These are phyloP conservation scores for Pleurotus djamor DNA, from an alignment of 768 basidiomycete species.

Conservation along the genomic window DNA sequence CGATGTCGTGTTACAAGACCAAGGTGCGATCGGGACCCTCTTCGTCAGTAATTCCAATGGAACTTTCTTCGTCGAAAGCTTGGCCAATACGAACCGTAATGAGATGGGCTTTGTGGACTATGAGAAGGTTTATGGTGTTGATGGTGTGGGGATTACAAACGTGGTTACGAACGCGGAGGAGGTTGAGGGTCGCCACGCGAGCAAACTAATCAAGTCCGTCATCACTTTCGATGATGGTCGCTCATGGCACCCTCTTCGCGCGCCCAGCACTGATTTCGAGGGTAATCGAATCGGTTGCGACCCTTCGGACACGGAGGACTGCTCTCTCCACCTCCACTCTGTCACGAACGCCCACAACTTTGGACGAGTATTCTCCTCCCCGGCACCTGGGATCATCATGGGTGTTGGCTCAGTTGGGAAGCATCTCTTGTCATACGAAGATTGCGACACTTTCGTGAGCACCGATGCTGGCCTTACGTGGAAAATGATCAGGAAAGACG, in stretches of 20 bases:
- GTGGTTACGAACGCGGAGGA: slow-evolving; percentile 81
- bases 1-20: slow-evolving; percentile 81
- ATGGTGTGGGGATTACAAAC: slow-evolving; percentile 92
- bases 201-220: slow-evolving; percentile 72
- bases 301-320: slow-evolving; percentile 49
- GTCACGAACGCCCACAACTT: slow-evolving; percentile 92
- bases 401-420: slow-evolving; percentile 91
- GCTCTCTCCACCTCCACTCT: slow-evolving; percentile 90
- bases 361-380: slow-evolving; percentile 91
- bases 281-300: slow-evolving; percentile 68
- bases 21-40: slow-evolving; percentile 75
- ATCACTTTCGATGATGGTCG: slow-evolving; percentile 94
- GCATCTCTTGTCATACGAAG: slow-evolving; percentile 66
- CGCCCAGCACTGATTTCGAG: slow-evolving; percentile 53
- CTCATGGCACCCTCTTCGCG: slow-evolving; percentile 68
- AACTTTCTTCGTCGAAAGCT: slow-evolving; percentile 88
- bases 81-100: slow-evolving; percentile 93
- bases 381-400: slow-evolving; percentile 94
- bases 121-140: slow-evolving; percentile 82
- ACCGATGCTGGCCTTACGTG: slow-evolving; percentile 87
- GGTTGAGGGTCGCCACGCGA: slow-evolving; percentile 66
- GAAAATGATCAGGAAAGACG: slow-evolving; percentile 70
- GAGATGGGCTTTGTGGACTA: slow-evolving; percentile 88
- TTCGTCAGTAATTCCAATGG: slow-evolving; percentile 97
- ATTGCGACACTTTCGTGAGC: slow-evolving; percentile 93